Base-by-base conservation (phyloP, 495 filamentous ascomycete genomes). In the Xylaria longipes region DNA sequence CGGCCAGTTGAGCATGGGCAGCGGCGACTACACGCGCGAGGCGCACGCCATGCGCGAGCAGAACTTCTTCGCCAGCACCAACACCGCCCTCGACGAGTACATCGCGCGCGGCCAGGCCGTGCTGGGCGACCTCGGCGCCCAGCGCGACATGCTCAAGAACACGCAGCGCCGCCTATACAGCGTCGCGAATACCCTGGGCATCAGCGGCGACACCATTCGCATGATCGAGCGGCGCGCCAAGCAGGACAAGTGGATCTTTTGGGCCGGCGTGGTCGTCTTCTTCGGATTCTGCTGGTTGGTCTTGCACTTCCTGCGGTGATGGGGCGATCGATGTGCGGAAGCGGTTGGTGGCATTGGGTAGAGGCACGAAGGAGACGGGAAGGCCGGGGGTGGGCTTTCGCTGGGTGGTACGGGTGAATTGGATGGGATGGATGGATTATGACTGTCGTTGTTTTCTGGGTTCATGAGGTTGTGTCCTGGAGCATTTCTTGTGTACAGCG, bases 211-310 rank as follows among this genome's bases (percentile, higher is more conserved):
- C 79, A 99, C 96, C 6, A 99, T 99, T 69, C 88, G 97, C 17
- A 97, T 95, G 93, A 86, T 99, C 62, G 95, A 98, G 81, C 84
- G 96, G 76, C 87, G 96, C 71, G 95, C 96, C 65, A 91, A 88
- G 80, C 90, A 98, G 85, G 96, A 99, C 76, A 98, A 97, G 82
- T 98, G 95, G 95, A 97, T 99, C 35, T 99, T 99, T 80, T 92
- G 92, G 89, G 91, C 80, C 17, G 94, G 96, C 0, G 93, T 97
- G 27, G 80, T 97, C 43, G 78, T 95, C n/a, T 99, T 99, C 81
- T 92, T 98, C 71, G 80, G 86, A 52, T 98, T 99, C 80, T 97
- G 95, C 76, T 98, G 93, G 89, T 79, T 93, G 71, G 93, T 95
- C 58, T 74, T 99, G 80, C 90, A 93, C 82, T 98, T 88, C 78